Evolutionary conservation across 306 rosid species (phyloP).

Genomic region (Prunus campanulata): DNA sequence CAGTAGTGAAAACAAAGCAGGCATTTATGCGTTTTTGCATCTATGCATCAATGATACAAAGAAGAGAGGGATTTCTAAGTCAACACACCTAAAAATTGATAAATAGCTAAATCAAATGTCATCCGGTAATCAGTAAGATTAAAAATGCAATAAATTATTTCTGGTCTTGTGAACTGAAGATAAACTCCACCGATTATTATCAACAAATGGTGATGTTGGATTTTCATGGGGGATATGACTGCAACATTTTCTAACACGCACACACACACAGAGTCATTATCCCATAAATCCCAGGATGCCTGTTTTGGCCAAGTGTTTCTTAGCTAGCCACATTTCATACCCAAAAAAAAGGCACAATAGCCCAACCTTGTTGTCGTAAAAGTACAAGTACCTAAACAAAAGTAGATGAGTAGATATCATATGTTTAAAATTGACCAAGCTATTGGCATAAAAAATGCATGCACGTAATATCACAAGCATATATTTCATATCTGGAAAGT

Average conservation of each 20-base stretch:
- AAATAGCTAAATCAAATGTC: background rate
- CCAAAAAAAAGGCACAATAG: too few relatives aligned
- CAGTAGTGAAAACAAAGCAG: background rate
- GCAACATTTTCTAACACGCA: background rate
- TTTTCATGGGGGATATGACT: background rate
- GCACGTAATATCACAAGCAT: background rate
- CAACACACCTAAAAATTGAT: background rate
- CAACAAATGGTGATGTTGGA: background rate
- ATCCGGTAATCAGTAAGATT: background rate
- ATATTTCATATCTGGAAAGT: background rate
- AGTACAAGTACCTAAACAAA: background rate
- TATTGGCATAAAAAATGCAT: background rate
- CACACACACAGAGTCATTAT: background rate
- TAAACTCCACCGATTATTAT: background rate
- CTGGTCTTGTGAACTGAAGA: background rate
- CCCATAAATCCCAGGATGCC: background rate
- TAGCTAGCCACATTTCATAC: background rate
- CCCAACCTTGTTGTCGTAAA: background rate
- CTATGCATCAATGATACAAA: background rate
- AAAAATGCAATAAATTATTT: background rate
- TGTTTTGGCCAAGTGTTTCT: background rate
- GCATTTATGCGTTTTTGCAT: background rate
- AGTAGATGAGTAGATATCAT: background rate
- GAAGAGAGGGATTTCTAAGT: background rate
- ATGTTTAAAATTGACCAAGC: background rate